A percentile compares a stretch with the other conserved stretches of the same genome.
These are phyloP conservation scores for Beauveria sp. DNA, from an alignment of 2,329 filamentous ascomycete species.

Conservation along the genomic window DNA sequence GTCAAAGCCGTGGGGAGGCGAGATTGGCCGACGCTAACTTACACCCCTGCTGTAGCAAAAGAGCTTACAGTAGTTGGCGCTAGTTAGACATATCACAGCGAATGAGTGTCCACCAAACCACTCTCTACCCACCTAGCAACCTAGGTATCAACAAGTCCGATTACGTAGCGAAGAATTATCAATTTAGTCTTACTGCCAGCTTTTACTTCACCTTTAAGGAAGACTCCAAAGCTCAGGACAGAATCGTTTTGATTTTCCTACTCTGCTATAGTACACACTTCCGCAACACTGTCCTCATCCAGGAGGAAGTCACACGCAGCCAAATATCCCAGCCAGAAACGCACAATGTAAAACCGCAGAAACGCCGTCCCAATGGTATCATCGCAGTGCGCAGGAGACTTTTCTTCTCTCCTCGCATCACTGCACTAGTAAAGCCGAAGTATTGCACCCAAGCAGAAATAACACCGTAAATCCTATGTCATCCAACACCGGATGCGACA, in stretches of 20 bases:
- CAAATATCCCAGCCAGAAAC: background rate
- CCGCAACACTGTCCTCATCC: background rate
- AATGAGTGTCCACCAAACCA: too few species aligned
- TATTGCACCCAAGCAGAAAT: background rate
- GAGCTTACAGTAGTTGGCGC: too few species aligned
- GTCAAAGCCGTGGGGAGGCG: background rate
- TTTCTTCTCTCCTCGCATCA: background rate
- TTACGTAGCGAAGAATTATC: too few species aligned
- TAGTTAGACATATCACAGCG: too few species aligned
- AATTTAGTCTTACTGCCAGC: too few species aligned
- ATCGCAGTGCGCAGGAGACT: background rate
- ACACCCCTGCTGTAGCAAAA: too few species aligned
- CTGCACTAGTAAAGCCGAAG: background rate
- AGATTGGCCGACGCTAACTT: too few species aligned
- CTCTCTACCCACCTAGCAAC: too few species aligned
- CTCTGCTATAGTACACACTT: background rate
- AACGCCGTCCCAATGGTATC: constrained; percentile 11
- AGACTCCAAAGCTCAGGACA: background rate
- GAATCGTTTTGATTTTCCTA: background rate
- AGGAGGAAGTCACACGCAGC: background rate
- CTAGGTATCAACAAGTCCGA: too few species aligned
- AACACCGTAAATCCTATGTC: background rate
- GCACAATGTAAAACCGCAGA: background rate
- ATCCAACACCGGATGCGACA: background rate
- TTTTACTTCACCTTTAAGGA: too few species aligned